These are phyloP conservation scores for Russula dissimulans DNA, from an alignment of 768 basidiomycete genomes.

Conservation along the genomic window DNA sequence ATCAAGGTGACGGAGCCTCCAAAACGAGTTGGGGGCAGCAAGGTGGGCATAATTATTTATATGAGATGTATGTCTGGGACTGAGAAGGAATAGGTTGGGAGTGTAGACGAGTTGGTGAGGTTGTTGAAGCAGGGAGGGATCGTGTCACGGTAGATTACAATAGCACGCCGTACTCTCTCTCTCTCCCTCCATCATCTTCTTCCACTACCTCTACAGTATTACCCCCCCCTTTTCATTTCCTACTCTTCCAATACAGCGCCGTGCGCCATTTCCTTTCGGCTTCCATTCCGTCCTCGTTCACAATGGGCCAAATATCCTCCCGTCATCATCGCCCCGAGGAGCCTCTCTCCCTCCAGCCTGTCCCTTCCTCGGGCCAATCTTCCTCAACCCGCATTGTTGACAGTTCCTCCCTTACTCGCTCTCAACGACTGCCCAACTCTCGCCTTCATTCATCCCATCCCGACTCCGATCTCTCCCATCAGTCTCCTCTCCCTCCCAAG, in stretches of 20 bases:
- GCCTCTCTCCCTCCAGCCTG: background rate
- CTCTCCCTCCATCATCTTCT: background rate
- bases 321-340: conserved; percentile 9
- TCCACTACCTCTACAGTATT: no score
- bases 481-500: conserved; percentile 2
- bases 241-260: background rate
- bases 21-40: conserved; percentile 82
- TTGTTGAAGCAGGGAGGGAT: conserved; percentile 85
- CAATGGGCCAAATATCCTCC: conserved; percentile 11
- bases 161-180: background rate
- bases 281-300: background rate
- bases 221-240: background rate
- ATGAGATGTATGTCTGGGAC: background rate
- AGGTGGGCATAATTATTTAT: conserved; percentile 39
- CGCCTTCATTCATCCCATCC: background rate
- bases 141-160: background rate
- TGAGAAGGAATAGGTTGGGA: conserved; percentile 44
- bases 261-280: background rate
- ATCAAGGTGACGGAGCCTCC: conserved; percentile 86
- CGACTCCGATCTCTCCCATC: conserved; percentile 12
- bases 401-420: background rate
- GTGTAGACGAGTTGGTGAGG: conserved; percentile 79
- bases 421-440: background rate
- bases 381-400: conserved; percentile 1
- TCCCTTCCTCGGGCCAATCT: background rate